phyloP scores from a whole-genome alignment of 768 basidiomycete genomes.

The Suillus variegatus region DNA sequence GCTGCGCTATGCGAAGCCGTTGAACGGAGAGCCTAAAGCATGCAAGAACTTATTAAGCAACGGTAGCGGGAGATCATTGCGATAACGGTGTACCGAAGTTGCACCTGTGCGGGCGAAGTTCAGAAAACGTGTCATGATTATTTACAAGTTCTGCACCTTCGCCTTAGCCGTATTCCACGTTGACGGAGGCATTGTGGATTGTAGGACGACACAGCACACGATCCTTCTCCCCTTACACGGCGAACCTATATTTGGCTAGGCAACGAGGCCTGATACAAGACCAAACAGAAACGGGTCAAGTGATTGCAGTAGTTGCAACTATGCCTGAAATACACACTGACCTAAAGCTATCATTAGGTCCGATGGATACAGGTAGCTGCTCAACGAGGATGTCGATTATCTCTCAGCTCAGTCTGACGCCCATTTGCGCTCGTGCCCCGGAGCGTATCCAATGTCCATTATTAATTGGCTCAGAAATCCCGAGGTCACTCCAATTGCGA shows the following conservation, averaged over 20 bases:
- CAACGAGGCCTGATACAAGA: neutral
- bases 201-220: neutral
- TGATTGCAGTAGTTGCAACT: neutral
- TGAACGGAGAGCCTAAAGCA: slow-evolving; percentile 75
- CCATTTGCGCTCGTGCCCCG: neutral
- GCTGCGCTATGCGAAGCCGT: slow-evolving; percentile 79
- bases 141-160: slow-evolving; percentile 39
- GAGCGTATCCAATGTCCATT: neutral
- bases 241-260: slow-evolving; percentile 1
- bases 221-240: neutral
- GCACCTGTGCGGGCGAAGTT: slow-evolving; percentile 37
- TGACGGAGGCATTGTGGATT: slow-evolving; percentile 26
- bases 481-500: neutral
- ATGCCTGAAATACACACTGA: neutral
- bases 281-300: slow-evolving; percentile 3
- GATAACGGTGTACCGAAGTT: slow-evolving; percentile 40
- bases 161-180: slow-evolving; percentile 65
- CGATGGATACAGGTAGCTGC: neutral
- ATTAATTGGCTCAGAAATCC: neutral
- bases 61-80: neutral
- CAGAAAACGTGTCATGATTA: neutral
- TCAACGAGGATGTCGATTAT: neutral
- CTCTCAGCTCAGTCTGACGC: neutral
- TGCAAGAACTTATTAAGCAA: slow-evolving; percentile 2
- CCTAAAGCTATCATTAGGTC: neutral